Evolutionary conservation across 805 yeast species (phyloP).

Genomic region (Starmerella bacillaris): DNA sequence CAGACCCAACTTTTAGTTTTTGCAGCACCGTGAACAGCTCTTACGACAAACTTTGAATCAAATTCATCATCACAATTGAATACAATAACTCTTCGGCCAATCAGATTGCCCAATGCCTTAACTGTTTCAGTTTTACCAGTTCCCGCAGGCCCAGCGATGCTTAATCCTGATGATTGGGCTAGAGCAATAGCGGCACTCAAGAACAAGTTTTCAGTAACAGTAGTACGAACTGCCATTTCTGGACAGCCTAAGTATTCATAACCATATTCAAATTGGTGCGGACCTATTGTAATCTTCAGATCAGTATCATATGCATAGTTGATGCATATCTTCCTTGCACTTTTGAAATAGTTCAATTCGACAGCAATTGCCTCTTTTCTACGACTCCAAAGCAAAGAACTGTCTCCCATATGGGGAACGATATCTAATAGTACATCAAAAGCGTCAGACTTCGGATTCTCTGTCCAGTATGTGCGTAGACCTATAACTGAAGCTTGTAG

Average conservation of each 20-base stretch:
- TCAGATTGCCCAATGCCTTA: conserved; percentile 59
- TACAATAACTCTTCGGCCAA: conserved; percentile 69
- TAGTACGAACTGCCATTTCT: conserved; percentile 59
- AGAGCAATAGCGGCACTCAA: conserved; percentile 58
- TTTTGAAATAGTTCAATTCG: conserved; percentile 2
- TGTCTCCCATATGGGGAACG: conserved; percentile 2
- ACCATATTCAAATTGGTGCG: conserved; percentile 42
- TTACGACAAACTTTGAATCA: conserved; percentile 59
- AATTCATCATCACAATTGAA: conserved; percentile 85
- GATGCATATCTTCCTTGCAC: not conserved
- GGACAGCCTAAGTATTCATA: conserved; percentile 67
- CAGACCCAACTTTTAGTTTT: conserved; percentile 88
- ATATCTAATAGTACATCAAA: not conserved
- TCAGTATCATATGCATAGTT: not conserved
- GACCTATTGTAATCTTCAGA: conserved; percentile 36
- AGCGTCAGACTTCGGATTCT: not conserved
- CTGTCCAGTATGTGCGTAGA: not conserved
- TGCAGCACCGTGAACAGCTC: conserved; percentile 62
- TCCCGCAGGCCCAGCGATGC: conserved; percentile 92
- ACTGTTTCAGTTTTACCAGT: conserved; percentile 90
- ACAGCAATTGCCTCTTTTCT: conserved; percentile 8
- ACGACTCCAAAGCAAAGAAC: conserved; percentile 6
- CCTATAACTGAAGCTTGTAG: not conserved
- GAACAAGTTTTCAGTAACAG: conserved; percentile 46
- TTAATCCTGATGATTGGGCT: conserved; percentile 62